phyloP scores from a whole-genome alignment of 441 rosid species.

The Mallotus repandus region DNA sequence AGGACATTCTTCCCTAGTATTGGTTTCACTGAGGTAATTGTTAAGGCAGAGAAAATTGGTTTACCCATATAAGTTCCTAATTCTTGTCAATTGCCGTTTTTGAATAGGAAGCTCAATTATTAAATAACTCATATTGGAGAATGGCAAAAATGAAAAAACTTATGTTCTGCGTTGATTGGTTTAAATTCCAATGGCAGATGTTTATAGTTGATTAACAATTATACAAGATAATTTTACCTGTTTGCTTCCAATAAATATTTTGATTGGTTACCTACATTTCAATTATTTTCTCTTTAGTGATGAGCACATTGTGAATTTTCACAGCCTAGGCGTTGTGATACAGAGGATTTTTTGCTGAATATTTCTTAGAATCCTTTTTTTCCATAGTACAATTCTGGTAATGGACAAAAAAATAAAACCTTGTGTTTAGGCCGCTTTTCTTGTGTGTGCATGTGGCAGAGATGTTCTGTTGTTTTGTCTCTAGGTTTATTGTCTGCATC shows the following conservation, averaged over 20 bases:
- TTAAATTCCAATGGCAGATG: not conserved
- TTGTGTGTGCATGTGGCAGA: not conserved
- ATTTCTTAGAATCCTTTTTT: not conserved
- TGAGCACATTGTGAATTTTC: not conserved
- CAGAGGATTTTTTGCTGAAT: not conserved
- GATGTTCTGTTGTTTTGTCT: not conserved
- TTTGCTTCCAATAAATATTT: not conserved
- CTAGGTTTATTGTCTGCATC: conserved; percentile 1
- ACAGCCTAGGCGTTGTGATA: not conserved
- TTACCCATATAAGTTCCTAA: not conserved
- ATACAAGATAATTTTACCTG: not conserved
- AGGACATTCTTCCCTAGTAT: not conserved
- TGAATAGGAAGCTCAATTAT: not conserved
- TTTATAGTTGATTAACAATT: not conserved
- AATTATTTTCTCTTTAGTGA: not conserved
- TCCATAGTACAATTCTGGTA: not conserved
- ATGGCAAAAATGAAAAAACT: not conserved
- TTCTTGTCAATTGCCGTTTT: not conserved
- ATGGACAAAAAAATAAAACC: too few relatives aligned
- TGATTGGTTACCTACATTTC: not conserved
- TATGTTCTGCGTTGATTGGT: not conserved
- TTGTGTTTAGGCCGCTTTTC: not conserved
- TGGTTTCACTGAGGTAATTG: not conserved
- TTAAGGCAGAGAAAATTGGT: not conserved
- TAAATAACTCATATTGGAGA: not conserved